A percentile compares a stretch with the other conserved stretches of the same genome.
phyloP scores from a whole-genome alignment of 208 protist species.

The Wallacemonas rigidus region DNA sequence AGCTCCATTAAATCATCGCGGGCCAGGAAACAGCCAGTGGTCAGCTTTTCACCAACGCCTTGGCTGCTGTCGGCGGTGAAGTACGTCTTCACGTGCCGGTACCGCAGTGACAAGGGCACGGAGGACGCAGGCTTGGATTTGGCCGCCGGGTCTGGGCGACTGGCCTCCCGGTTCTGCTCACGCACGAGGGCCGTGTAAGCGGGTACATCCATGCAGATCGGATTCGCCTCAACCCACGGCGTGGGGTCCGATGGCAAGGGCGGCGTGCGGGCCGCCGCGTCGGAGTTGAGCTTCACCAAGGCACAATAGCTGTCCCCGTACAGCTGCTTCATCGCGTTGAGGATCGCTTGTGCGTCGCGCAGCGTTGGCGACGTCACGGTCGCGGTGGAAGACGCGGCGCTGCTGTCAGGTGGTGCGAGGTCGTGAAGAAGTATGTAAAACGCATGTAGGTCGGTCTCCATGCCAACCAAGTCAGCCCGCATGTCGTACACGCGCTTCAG shows the following conservation, averaged over 20 bases:
- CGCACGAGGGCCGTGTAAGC: slow-evolving; percentile 30
- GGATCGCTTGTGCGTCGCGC: slow-evolving; percentile 39
- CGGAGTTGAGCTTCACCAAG: slow-evolving; percentile 73
- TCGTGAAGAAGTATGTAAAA: slow-evolving; percentile 84
- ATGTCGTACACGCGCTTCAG: slow-evolving; percentile 35
- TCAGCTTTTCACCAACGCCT: not conserved
- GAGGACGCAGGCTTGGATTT: not conserved
- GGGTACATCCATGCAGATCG: slow-evolving; percentile 63
- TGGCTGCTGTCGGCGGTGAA: not conserved
- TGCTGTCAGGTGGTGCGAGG: slow-evolving; percentile 27
- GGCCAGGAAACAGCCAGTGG: slow-evolving; percentile 81
- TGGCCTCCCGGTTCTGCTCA: slow-evolving; percentile 20
- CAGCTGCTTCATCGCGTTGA: slow-evolving; percentile 47
- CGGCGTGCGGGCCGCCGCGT: slow-evolving; percentile 38
- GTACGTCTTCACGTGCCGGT: slow-evolving; percentile 2
- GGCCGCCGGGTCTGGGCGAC: slow-evolving; percentile 13
- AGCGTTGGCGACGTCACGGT: slow-evolving; percentile 24
- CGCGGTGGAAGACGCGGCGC: not conserved
- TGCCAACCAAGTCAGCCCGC: slow-evolving; percentile 46
- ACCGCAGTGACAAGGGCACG: slow-evolving; percentile 9
- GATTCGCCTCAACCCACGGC: slow-evolving; percentile 74
- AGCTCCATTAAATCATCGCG: slow-evolving; percentile 64
- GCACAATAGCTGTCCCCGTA: slow-evolving; percentile 58
- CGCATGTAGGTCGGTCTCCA: slow-evolving; percentile 72
- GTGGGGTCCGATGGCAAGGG: slow-evolving; percentile 36